These are phyloP conservation scores for Paecilomyces dactylethromorphus DNA, from an alignment of 2,329 filamentous ascomycete species.

Conservation along the genomic window DNA sequence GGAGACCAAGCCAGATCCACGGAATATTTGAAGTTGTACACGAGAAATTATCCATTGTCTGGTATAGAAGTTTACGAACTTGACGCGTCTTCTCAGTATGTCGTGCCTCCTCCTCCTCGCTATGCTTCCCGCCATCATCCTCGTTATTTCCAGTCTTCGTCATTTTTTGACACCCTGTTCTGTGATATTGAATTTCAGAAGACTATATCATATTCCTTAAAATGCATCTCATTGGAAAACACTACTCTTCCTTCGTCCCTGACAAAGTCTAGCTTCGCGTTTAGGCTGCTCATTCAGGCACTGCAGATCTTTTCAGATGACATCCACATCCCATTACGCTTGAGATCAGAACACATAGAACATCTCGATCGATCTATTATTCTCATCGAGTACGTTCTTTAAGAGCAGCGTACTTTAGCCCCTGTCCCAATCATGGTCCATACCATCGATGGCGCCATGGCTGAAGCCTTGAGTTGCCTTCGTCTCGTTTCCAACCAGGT, in stretches of 20 bases:
- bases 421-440: constrained; percentile 7
- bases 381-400: neutral
- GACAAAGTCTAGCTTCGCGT: neutral
- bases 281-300: neutral
- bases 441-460: constrained; percentile 22
- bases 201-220: neutral
- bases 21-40: too few species aligned
- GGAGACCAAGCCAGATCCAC: too few species aligned
- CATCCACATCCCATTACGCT: neutral
- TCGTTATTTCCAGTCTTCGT: neutral
- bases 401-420: neutral
- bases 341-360: neutral
- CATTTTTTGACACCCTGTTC: neutral
- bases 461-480: constrained; percentile 20
- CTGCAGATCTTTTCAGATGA: neutral
- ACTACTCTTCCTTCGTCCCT: neutral
- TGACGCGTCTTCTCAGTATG: neutral
- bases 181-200: neutral
- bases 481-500: constrained; percentile 20
- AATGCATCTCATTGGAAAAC: neutral
- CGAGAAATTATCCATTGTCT: neutral
- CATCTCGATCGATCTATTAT: neutral
- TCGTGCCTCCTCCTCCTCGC: neutral
- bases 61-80: neutral
- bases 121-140: neutral